Evolutionary conservation across 1,139 yeast species (phyloP).

Genomic region (Lodderomyces elongisporus): DNA sequence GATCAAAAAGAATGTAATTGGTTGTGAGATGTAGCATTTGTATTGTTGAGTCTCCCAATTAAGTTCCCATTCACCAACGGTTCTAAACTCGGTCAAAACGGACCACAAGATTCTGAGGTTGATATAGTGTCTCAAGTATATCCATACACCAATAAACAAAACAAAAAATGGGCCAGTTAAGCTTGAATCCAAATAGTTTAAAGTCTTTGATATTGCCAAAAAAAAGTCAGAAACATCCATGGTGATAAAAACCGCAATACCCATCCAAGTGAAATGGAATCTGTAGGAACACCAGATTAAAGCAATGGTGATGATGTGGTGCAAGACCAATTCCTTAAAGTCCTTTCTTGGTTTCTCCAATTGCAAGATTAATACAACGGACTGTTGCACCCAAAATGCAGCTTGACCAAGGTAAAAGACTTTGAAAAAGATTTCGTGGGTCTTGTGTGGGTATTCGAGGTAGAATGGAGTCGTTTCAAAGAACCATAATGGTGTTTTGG

Average conservation of each 20-base stretch:
- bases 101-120: conserved; percentile 83
- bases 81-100: conserved; percentile 75
- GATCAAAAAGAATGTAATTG: conserved; percentile 75
- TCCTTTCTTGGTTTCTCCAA: conserved; percentile 95
- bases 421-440: conserved; percentile 69
- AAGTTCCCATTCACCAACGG: conserved; percentile 76
- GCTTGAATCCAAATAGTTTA: conserved; percentile 73
- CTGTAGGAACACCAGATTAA: conserved; percentile 87
- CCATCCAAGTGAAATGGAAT: conserved; percentile 96
- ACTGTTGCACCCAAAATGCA: conserved; percentile 96
- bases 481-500: conserved; percentile 77
- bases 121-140: conserved; percentile 81
- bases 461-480: conserved; percentile 83
- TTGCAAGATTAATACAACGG: conserved; percentile 72
- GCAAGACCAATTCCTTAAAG: conserved; percentile 83
- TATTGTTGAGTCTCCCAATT: conserved; percentile 92
- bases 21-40: conserved; percentile 93
- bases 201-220: conserved; percentile 74
- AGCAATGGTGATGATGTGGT: conserved; percentile 86
- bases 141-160: conserved; percentile 71
- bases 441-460: conserved; percentile 73
- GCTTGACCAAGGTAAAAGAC: conserved; percentile 87
- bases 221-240: conserved; percentile 96
- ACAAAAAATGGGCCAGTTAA: conserved; percentile 61
- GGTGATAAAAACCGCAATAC: conserved; percentile 82